Evolutionary conservation across 345 rosid genomes (phyloP), one percentile per base, ranked within the genome.

Genomic region (Salix arbutifolia): DNA sequence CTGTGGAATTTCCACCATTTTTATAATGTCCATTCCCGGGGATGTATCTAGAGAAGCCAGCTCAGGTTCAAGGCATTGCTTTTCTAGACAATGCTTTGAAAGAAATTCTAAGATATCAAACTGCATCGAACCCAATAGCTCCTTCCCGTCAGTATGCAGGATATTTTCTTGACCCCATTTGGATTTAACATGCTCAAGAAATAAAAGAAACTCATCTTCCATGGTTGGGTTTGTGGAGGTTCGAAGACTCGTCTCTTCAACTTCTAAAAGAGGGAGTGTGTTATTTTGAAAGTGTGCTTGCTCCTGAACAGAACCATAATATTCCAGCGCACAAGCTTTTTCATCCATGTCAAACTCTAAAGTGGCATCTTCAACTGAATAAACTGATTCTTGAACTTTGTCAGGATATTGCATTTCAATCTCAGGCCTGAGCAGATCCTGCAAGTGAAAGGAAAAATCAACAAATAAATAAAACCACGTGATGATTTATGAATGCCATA

Each of bases 251-350:
- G 71, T 72, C 74, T 93, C 94, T 76, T 91, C 89, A 79, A 88
- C 91, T 86, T 96, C 99, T 42, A 92, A 77, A 76, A 88, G 78
- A 33, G 94, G 94, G 81, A 91, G 90, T 19, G 71, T 74, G 46
- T 44, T 56, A 78, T 71, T 77, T 67, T 78, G 81, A 80, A 75
- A 82, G 70, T 80, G 84, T 46, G 67, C 67, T 48, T 48, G 82
- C 73, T 80, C 88, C 40, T 80, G 85, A 73, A 67, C 78, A 52
- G 74, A 77, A 77, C 83, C 77, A 69, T 88, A 90, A 77, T 86
- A 88, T 74, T 88, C 91, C 81, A 67, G 46, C 10, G 69, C 28
- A 61, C 56, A 77, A 71, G 77, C 72, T 37, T 76, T 78, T 52
- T 78, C 76, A 78, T 88, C 88, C 70, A 82, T 75, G 76, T 77